phyloP scores from a whole-genome alignment of 768 basidiomycete species.

The Lactarius evosmus region DNA sequence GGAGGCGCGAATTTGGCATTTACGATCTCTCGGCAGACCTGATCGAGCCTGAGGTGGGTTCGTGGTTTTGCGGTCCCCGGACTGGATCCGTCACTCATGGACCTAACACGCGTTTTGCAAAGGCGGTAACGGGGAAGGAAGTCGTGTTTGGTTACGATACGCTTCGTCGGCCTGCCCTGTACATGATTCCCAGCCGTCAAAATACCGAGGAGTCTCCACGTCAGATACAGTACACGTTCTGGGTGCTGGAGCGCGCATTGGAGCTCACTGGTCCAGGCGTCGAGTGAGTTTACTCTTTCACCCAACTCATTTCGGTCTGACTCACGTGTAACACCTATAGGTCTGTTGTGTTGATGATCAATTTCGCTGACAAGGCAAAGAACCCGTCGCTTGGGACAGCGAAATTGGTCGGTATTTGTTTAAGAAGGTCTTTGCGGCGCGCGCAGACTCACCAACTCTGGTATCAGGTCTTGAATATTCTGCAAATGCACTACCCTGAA shows the following conservation, averaged over 20 bases:
- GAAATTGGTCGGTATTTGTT: constrained; percentile 35
- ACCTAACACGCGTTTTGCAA: constrained; percentile 4
- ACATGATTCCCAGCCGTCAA: constrained; percentile 67
- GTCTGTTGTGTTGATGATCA: constrained; percentile 66
- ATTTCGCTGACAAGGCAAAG: constrained; percentile 73
- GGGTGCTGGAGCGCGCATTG: constrained; percentile 70
- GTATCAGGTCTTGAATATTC: constrained; percentile 44
- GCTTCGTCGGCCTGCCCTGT: constrained; percentile 60
- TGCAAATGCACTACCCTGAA: constrained; percentile 85
- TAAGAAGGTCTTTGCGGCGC: not conserved
- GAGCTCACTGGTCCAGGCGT: constrained; percentile 81
- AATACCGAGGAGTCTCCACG: constrained; percentile 68
- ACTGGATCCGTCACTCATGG: not conserved
- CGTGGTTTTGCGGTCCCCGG: constrained; percentile 20
- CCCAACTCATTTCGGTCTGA: not conserved
- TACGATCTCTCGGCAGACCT: constrained; percentile 60
- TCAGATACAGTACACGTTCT: constrained; percentile 73
- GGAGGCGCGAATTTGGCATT: constrained; percentile 78
- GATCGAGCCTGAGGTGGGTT: constrained; percentile 68
- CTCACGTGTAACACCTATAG: constrained; percentile 36
- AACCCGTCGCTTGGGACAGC: constrained; percentile 43
- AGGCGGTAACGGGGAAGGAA: constrained; percentile 82
- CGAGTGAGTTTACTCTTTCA: constrained; percentile 52
- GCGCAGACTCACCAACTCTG: not conserved
- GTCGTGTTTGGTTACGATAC: constrained; percentile 74